phyloP scores from a whole-genome alignment of 306 rosid species.

The Cyclanthera cordifolia region DNA sequence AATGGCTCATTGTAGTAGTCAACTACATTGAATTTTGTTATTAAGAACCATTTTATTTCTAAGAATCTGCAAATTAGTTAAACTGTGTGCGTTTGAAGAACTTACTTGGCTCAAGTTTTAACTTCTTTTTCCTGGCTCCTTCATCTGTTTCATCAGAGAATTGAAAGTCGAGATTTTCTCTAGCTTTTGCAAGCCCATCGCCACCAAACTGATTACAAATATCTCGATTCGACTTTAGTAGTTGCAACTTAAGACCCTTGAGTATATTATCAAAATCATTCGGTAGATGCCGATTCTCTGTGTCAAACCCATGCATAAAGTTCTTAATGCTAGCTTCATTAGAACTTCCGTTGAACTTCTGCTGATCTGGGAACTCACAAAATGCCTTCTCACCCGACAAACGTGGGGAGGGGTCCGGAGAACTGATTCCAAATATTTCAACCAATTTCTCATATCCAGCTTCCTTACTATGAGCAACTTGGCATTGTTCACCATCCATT shows the following conservation, averaged over 20 bases:
- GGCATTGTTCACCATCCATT: background rate
- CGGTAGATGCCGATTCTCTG: slow-evolving; percentile 33
- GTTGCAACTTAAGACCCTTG: slow-evolving; percentile 28
- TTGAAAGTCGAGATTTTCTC: slow-evolving; percentile 39
- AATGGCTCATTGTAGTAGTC: slow-evolving; percentile 36
- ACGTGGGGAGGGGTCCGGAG: slow-evolving; percentile 20
- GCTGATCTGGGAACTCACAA: background rate
- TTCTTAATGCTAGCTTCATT: slow-evolving; percentile 16
- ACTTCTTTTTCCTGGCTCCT: slow-evolving; percentile 45
- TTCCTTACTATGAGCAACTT: slow-evolving; percentile 23
- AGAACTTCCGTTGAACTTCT: slow-evolving; percentile 4
- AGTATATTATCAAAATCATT: no score
- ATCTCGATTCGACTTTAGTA: slow-evolving; percentile 34
- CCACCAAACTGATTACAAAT: slow-evolving; percentile 55
- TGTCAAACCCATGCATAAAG: slow-evolving; percentile 47
- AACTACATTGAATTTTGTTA: slow-evolving; percentile 38
- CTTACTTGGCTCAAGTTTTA: slow-evolving; percentile 48
- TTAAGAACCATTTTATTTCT: slow-evolving; percentile 4
- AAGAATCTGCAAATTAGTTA: slow-evolving; percentile 12
- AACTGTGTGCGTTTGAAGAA: slow-evolving; percentile 11
- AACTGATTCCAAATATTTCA: slow-evolving; percentile 25
- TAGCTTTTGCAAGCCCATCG: slow-evolving; percentile 44
- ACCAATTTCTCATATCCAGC: slow-evolving; percentile 56
- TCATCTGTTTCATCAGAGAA: slow-evolving; percentile 29
- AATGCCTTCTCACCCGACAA: slow-evolving; percentile 33